These are phyloP conservation scores for Fusarium annulatum DNA, from an alignment of 2,329 filamentous ascomycete genomes.

Conservation along the genomic window DNA sequence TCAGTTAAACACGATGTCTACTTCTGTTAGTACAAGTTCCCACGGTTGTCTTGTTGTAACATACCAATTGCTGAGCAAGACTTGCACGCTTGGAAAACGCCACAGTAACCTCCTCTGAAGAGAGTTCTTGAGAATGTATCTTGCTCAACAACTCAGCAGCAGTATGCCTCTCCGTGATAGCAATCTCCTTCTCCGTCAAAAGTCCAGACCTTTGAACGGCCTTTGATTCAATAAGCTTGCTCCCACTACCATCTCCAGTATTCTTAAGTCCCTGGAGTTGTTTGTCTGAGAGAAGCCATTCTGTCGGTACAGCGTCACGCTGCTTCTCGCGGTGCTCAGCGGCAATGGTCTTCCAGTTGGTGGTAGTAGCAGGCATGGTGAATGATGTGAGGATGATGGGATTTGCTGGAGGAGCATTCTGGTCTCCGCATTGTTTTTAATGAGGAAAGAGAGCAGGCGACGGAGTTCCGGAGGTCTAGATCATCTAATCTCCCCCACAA, in stretches of 20 bases:
- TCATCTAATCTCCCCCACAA: conserved; percentile 1
- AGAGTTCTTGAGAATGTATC: conserved; percentile 13
- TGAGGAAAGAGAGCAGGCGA: not conserved
- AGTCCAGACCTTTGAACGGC: conserved; percentile 26
- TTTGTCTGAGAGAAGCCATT: conserved; percentile 24
- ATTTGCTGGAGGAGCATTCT: not conserved
- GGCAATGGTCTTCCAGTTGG: conserved; percentile 33
- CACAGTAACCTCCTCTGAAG: conserved; percentile 35
- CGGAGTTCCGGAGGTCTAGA: not conserved
- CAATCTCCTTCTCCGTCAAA: conserved; percentile 17
- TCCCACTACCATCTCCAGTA: not conserved
- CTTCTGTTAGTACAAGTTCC: not conserved
- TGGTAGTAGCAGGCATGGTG: conserved; percentile 29
- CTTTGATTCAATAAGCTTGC: conserved; percentile 25
- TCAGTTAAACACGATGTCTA: conserved; percentile 39
- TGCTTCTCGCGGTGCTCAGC: conserved; percentile 36
- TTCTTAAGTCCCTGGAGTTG: conserved; percentile 9
- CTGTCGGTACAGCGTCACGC: conserved; percentile 15
- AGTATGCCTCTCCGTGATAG: conserved; percentile 27
- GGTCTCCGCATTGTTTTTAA: not conserved
- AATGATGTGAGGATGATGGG: not conserved
- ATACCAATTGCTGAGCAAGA: conserved; percentile 38
- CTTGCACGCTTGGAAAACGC: conserved; percentile 40
- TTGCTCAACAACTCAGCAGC: conserved; percentile 28
- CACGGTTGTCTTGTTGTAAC: fast-evolving